phyloP scores from a whole-genome alignment of 768 basidiomycete species.

The Gymnopilus dilepis region DNA sequence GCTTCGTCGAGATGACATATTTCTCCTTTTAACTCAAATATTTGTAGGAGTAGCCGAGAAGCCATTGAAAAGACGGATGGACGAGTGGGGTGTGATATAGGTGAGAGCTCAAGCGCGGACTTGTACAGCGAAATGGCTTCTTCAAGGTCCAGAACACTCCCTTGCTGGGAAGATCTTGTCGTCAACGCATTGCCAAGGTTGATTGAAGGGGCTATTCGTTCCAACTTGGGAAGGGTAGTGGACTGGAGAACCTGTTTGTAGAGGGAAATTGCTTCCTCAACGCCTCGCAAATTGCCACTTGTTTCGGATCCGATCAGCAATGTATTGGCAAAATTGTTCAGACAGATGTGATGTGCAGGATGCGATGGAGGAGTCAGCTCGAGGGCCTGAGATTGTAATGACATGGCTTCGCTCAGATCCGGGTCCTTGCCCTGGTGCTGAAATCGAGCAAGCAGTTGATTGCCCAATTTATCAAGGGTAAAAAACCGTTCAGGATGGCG shows the following conservation, averaged over 20 bases:
- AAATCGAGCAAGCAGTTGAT: not conserved
- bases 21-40: too few relatives aligned
- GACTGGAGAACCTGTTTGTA: not conserved
- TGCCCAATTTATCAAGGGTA: conserved; percentile 3
- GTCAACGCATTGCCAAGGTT: not conserved
- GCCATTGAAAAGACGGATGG: too few relatives aligned
- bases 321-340: not conserved
- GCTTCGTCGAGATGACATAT: too few relatives aligned
- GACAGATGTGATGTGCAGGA: not conserved
- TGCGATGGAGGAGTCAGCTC: not conserved
- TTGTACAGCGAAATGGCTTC: conserved; percentile 1
- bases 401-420: not conserved
- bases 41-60: too few relatives aligned
- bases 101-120: too few relatives aligned
- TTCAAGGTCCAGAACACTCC: not conserved
- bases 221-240: not conserved
- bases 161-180: conserved; percentile 1
- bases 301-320: not conserved
- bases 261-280: not conserved
- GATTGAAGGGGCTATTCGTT: not conserved
- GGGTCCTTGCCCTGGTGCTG: not conserved
- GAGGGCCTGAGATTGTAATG: not conserved
- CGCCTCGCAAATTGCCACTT: too few relatives aligned
- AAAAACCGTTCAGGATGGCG: conserved; percentile 2
- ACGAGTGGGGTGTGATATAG: too few relatives aligned